Evolutionary conservation across 2,329 filamentous ascomycete species (phyloP), one percentile per base, ranked within the genome.

Genomic region (Fonsecaea nubica): DNA sequence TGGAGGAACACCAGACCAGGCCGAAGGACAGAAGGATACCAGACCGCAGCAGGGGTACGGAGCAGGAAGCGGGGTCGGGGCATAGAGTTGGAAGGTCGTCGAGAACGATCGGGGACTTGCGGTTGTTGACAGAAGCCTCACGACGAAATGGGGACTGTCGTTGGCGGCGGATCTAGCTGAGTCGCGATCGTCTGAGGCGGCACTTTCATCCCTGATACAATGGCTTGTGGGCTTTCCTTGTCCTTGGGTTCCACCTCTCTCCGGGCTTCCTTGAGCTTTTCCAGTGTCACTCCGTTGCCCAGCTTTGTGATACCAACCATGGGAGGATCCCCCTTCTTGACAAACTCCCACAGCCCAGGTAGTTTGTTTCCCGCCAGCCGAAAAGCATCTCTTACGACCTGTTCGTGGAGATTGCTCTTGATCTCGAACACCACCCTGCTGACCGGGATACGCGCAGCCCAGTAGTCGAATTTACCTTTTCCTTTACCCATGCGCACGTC

Each of bases 401-500:
- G 92, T 83, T 99, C 95, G 86, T 99, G 95, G 70, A 98, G 77
- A 73, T 93, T 87, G 54, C 95, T 95, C 79, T 92, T 93, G 72
- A 99, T 81, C 80, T 99, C 95, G 73, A 99, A 96, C 21, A 97
- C 83, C 57, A 99, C 88, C 78, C 95, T 92, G 80, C 91, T 97
- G 59, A 98, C 92, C 8, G 92, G 89, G 72, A 98, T 89, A 79
- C 94, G 89, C 25, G 91, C 88, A 4, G 94, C 93, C 95, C 95
- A 99, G 77, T 96, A 92, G 78, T 99, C 95, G 77, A 99, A 98
- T 69, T 90, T 91, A 73, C 95, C 95, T 79, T 99, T 99, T 81
- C 95, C 95, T 81, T 98, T 99, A 78, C 95, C 95, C 96, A 99
- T 99, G 86, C 95, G 90, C 78, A 92, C 90, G 82, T 99, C 95